These are phyloP conservation scores for Neurospora sp. DNA, from an alignment of 495 filamentous ascomycete species.

Conservation along the genomic window DNA sequence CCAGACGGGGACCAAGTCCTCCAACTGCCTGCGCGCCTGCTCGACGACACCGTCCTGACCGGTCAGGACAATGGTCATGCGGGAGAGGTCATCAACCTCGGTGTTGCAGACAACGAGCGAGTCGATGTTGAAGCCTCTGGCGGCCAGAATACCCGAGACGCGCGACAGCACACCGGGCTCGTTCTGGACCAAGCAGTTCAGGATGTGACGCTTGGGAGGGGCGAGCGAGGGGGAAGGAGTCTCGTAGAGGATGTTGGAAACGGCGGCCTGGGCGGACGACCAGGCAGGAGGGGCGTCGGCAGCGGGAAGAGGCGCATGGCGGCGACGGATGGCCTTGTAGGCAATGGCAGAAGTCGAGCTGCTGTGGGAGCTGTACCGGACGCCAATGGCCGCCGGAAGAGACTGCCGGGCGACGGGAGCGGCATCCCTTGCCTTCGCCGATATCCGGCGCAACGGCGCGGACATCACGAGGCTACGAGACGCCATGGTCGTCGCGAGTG, in stretches of 20 bases:
- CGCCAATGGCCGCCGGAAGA: constrained; percentile 7
- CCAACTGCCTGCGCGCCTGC: constrained; percentile 89
- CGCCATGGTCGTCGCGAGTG: constrained; percentile 26
- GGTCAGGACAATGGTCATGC: constrained; percentile 96
- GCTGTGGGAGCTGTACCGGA: constrained; percentile 23
- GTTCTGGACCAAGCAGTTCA: constrained; percentile 98
- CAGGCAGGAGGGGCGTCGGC: constrained; percentile 65
- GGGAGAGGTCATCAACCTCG: constrained; percentile 92
- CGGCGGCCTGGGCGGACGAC: constrained; percentile 80
- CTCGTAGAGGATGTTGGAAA: constrained; percentile 97
- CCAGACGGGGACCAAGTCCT: constrained; percentile 96
- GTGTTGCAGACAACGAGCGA: constrained; percentile 95
- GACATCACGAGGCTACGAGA: constrained; percentile 28
- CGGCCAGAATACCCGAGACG: constrained; percentile 91
- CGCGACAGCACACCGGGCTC: constrained; percentile 95
- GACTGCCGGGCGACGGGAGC: neutral
- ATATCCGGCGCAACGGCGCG: constrained; percentile 25
- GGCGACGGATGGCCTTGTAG: constrained; percentile 94
- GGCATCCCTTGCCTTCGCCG: constrained; percentile 10
- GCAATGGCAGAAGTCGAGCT: constrained; percentile 87
- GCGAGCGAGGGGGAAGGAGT: constrained; percentile 74
- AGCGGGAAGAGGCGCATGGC: constrained; percentile 71
- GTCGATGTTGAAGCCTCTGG: constrained; percentile 98
- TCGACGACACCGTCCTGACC: constrained; percentile 97
- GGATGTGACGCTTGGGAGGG: constrained; percentile 84